phyloP scores from a whole-genome alignment of 1,284 basidiomycete species.

The Lignosus rhinocerotis region DNA sequence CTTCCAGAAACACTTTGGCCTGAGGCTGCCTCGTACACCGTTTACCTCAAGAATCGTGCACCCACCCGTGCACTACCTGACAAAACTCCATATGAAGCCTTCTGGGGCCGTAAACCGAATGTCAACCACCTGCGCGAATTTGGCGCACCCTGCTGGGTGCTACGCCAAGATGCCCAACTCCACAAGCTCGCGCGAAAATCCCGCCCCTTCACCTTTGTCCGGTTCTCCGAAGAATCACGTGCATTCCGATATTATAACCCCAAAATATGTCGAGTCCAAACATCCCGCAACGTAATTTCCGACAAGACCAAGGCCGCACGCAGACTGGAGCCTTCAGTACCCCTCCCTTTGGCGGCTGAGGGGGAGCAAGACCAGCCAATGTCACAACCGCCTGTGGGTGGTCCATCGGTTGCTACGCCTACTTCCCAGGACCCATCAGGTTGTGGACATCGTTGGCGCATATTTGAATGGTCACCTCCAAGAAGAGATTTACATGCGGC shows the following conservation, averaged over 20 bases:
- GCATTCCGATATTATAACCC: slow-evolving; percentile 26
- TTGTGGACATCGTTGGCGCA: slow-evolving; percentile 38
- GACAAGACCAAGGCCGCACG: too few species aligned
- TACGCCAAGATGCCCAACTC: neutral
- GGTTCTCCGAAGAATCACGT: slow-evolving; percentile 19
- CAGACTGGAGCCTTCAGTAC: neutral
- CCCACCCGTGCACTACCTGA: slow-evolving; percentile 15
- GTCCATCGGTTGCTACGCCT: neutral
- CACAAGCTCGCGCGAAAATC: slow-evolving; percentile 25
- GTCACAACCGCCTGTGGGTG: neutral
- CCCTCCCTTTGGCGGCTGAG: neutral
- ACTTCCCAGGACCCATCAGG: slow-evolving; percentile 12
- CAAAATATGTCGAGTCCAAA: slow-evolving; percentile 12
- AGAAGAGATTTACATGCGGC: slow-evolving; percentile 42
- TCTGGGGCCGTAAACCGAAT: slow-evolving; percentile 2
- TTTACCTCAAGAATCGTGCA: slow-evolving; percentile 25
- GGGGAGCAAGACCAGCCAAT: neutral
- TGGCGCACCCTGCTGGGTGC: slow-evolving; percentile 27
- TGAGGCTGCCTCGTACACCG: slow-evolving; percentile 16
- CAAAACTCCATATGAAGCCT: slow-evolving; percentile 26
- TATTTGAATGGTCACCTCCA: slow-evolving; percentile 40
- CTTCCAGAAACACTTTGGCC: slow-evolving; percentile 27
- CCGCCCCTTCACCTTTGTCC: slow-evolving; percentile 23
- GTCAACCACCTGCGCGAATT: slow-evolving; percentile 25
- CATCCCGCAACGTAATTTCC: slow-evolving; percentile 21